phyloP scores from a whole-genome alignment of 1,284 basidiomycete species.

The Cryptococcus deneoformans region DNA sequence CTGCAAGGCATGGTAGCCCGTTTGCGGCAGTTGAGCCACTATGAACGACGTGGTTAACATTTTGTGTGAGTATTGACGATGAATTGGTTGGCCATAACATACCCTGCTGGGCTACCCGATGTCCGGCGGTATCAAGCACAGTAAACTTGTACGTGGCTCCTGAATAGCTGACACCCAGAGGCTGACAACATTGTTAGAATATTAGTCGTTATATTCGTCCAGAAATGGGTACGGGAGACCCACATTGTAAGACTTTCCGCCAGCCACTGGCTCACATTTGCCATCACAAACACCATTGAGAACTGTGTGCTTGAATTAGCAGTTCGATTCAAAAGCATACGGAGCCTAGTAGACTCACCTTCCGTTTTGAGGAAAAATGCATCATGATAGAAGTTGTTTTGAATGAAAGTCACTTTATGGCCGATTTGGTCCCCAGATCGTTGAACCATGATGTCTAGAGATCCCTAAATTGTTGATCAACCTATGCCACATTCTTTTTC shows the following conservation, averaged over 20 bases:
- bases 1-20: slow-evolving; percentile 80
- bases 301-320: slow-evolving; percentile 54
- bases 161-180: slow-evolving; percentile 89
- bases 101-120: slow-evolving; percentile 87
- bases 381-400: slow-evolving; percentile 98
- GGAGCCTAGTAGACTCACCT: slow-evolving; percentile 54
- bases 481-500: neutral
- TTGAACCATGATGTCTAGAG: slow-evolving; percentile 88
- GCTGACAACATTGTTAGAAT: slow-evolving; percentile 52
- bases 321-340: neutral
- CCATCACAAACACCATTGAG: slow-evolving; percentile 89
- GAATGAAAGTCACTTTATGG: slow-evolving; percentile 67
- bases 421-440: slow-evolving; percentile 62
- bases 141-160: slow-evolving; percentile 98
- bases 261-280: slow-evolving; percentile 64
- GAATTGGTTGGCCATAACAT: slow-evolving; percentile 78
- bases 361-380: slow-evolving; percentile 98
- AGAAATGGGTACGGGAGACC: slow-evolving; percentile 50
- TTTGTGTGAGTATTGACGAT: slow-evolving; percentile 13
- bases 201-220: slow-evolving; percentile 54
- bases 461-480: slow-evolving; percentile 60
- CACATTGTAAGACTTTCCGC: slow-evolving; percentile 68
- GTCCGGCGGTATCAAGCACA: slow-evolving; percentile 87
- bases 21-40: slow-evolving; percentile 92
- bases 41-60: neutral